A percentile compares a stretch with the other conserved stretches of the same genome.
Conservation (phyloP, 208 protist species). For the Ichthyophonus hoferi region DNA sequence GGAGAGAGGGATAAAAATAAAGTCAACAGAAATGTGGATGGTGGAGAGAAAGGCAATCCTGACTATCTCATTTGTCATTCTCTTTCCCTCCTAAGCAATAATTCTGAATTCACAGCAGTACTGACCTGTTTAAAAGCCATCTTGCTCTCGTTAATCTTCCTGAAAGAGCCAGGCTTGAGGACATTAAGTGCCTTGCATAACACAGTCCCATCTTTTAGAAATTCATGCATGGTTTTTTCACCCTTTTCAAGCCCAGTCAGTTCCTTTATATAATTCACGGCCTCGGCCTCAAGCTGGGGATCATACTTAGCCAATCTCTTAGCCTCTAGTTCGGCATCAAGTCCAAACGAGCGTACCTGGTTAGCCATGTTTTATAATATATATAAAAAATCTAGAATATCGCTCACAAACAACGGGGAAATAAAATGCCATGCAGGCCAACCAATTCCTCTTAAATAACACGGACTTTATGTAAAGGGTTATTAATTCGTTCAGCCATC, state of each 20-base stretch:
- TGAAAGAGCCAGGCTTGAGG: slow-evolving; percentile 17
- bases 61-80: too few relatives aligned
- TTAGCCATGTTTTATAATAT: slow-evolving; percentile 46
- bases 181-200: slow-evolving; percentile 18
- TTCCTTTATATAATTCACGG: slow-evolving; percentile 1
- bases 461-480: too few relatives aligned
- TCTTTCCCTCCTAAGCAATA: too few relatives aligned
- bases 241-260: not conserved
- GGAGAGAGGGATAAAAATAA: too few relatives aligned
- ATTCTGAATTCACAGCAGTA: too few relatives aligned
- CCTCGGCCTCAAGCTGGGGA: slow-evolving; percentile 19
- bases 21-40: too few relatives aligned
- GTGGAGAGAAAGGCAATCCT: too few relatives aligned
- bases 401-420: too few relatives aligned
- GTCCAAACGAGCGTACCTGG: slow-evolving; percentile 16
- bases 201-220: slow-evolving; percentile 31
- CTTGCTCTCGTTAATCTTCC: slow-evolving; percentile 29
- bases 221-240: slow-evolving; percentile 18
- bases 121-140: slow-evolving; percentile 44
- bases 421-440: too few relatives aligned
- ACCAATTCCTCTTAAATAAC: too few relatives aligned
- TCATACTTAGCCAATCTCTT: slow-evolving; percentile 41
- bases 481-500: too few relatives aligned
- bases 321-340: slow-evolving; percentile 41
- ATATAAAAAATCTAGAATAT: too few relatives aligned